Conservation (phyloP, 1,284 basidiomycete genomes). For the Sporisorium exsertum region DNA sequence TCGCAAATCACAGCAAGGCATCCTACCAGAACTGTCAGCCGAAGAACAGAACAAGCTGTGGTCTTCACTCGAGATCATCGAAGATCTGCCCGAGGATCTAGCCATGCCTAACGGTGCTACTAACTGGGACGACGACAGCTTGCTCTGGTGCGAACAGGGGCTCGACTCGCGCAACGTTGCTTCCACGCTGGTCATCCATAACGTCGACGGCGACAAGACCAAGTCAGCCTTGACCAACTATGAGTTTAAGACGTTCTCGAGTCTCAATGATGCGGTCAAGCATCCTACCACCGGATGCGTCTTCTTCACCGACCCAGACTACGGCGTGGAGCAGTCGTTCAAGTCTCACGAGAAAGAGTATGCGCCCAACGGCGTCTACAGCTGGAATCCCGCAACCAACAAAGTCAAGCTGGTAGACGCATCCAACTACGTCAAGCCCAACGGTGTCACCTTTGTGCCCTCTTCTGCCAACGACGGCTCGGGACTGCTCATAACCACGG, state of each 20-base stretch:
- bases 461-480: conserved; percentile 31
- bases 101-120: conserved; percentile 47
- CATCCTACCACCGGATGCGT: conserved; percentile 43
- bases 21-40: conserved; percentile 21
- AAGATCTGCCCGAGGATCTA: conserved; percentile 24
- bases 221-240: conserved; percentile 14
- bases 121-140: conserved; percentile 37
- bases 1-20: conserved; percentile 1
- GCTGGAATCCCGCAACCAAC: conserved; percentile 36
- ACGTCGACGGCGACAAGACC: conserved; percentile 16
- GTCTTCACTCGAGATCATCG: conserved; percentile 25
- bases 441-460: conserved; percentile 52
- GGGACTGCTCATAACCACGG: conserved; percentile 41
- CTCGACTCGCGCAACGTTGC: conserved; percentile 22
- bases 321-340: conserved; percentile 55
- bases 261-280: conserved; percentile 51
- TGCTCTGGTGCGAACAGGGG: conserved; percentile 56
- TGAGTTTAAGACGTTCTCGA: conserved; percentile 47
- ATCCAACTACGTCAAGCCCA: conserved; percentile 44
- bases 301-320: conserved; percentile 58
- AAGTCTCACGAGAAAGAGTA: conserved; percentile 31
- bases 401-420: conserved; percentile 42
- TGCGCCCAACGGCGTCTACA: conserved; percentile 51
- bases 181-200: conserved; percentile 38
- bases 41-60: conserved; percentile 28